Evolutionary conservation across 148 eudicot genomes (phyloP).

Genomic region (Polygonum maritimum): DNA sequence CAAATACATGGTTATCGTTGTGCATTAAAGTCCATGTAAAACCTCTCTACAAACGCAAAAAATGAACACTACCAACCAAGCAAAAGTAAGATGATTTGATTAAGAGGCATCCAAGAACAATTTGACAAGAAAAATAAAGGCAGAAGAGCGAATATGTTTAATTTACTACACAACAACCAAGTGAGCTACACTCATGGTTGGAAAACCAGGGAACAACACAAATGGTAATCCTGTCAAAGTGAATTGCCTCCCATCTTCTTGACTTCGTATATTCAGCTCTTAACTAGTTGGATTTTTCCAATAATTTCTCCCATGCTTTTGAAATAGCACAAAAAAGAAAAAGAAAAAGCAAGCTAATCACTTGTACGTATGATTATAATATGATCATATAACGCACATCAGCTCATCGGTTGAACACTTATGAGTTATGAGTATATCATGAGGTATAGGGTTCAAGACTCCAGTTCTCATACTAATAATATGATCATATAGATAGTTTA

Average conservation of each 20-base stretch:
- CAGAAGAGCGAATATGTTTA: neutral
- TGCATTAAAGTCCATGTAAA: no score
- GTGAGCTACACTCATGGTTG: constrained; percentile 3
- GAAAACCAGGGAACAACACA: constrained; percentile 3
- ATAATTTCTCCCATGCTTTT: neutral
- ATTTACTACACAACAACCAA: constrained; percentile 2
- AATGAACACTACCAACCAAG: neutral
- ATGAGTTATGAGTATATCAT: no score
- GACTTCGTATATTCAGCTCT: neutral
- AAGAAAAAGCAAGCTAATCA: no score
- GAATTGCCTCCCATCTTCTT: neutral
- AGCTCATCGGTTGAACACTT: no score
- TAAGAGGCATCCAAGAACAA: neutral
- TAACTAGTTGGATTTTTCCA: constrained; percentile 5
- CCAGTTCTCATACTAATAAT: no score
- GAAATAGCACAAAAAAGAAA: no score
- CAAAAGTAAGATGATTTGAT: neutral
- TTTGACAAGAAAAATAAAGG: constrained; percentile 7
- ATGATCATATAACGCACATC: no score
- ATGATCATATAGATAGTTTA: no score
- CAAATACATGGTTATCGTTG: no score
- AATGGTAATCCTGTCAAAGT: constrained; percentile 7
- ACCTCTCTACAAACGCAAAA: neutral
- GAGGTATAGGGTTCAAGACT: no score
- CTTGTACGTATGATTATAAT: no score